Evolutionary conservation across 768 basidiomycete genomes (phyloP).

Genomic region (Tephrocybe sp.): DNA sequence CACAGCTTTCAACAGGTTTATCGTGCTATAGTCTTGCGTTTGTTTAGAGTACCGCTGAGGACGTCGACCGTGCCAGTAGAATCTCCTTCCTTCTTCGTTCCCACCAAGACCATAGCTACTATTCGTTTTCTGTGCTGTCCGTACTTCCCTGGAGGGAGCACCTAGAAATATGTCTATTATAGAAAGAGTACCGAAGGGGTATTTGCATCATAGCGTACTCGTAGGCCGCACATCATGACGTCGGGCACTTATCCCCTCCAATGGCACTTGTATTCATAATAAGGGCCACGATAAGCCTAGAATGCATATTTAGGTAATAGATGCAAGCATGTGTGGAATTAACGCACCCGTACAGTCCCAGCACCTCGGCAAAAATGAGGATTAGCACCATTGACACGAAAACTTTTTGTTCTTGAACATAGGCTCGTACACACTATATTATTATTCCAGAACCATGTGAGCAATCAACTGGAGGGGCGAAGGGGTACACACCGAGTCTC

Average conservation of each 20-base stretch:
- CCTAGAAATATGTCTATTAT: constrained; percentile 10
- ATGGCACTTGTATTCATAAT: constrained; percentile 83
- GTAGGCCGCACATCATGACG: constrained; percentile 14
- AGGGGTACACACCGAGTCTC: constrained; percentile 74
- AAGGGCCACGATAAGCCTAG: constrained; percentile 78
- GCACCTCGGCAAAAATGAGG: constrained; percentile 88
- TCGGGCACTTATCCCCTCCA: constrained; percentile 18
- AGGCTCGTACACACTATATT: constrained; percentile 35
- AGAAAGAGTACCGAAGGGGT: constrained; percentile 6
- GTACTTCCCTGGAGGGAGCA: not conserved
- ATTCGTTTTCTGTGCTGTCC: too few relatives aligned
- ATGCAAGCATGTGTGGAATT: not conserved
- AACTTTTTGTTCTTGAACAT: constrained; percentile 85
- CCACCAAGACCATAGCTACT: too few relatives aligned
- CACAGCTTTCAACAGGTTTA: too few relatives aligned
- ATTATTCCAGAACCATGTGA: too few relatives aligned
- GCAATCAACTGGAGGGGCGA: not conserved
- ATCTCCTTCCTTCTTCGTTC: too few relatives aligned
- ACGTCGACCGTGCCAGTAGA: too few relatives aligned
- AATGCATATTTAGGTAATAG: not conserved
- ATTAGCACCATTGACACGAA: constrained; percentile 98
- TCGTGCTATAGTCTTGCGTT: too few relatives aligned
- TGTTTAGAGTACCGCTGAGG: too few relatives aligned
- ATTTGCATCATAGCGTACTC: constrained; percentile 2
- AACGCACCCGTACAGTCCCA: constrained; percentile 68